These are phyloP conservation scores for Acacia concinna DNA, from an alignment of 331 rosid genomes.

Conservation along the genomic window DNA sequence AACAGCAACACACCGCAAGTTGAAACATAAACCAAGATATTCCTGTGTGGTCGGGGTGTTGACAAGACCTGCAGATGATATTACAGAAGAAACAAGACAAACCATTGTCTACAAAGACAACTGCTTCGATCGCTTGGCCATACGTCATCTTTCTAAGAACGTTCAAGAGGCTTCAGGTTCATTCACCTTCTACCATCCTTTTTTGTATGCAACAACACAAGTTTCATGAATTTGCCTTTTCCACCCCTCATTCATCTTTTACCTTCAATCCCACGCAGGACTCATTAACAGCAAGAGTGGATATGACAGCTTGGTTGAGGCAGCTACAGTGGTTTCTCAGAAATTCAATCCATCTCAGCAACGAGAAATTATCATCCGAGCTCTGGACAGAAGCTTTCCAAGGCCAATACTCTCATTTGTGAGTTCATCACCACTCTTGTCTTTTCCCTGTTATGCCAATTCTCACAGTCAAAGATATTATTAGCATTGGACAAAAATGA, in stretches of 20 bases:
- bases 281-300: slow-evolving; percentile 63
- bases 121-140: slow-evolving; percentile 76
- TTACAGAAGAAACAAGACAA: slow-evolving; percentile 34
- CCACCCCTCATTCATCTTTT: background rate
- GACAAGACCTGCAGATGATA: slow-evolving; percentile 38
- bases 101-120: slow-evolving; percentile 50
- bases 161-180: slow-evolving; percentile 82
- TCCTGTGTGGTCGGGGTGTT: slow-evolving; percentile 49
- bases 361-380: slow-evolving; percentile 48
- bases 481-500: background rate
- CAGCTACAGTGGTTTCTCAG: slow-evolving; percentile 53
- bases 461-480: background rate
- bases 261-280: slow-evolving; percentile 45
- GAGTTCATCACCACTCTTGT: slow-evolving; percentile 23
- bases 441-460: background rate
- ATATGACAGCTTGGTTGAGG: slow-evolving; percentile 75
- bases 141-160: slow-evolving; percentile 58
- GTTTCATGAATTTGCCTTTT: background rate
- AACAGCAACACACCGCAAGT: slow-evolving; percentile 29
- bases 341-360: slow-evolving; percentile 58
- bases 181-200: background rate
- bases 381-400: slow-evolving; percentile 71
- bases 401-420: slow-evolving; percentile 60
- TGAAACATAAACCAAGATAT: slow-evolving; percentile 25
- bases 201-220: background rate